phyloP scores from a whole-genome alignment of 371 early-diverging fungal species.

The Mucor piriformis region DNA sequence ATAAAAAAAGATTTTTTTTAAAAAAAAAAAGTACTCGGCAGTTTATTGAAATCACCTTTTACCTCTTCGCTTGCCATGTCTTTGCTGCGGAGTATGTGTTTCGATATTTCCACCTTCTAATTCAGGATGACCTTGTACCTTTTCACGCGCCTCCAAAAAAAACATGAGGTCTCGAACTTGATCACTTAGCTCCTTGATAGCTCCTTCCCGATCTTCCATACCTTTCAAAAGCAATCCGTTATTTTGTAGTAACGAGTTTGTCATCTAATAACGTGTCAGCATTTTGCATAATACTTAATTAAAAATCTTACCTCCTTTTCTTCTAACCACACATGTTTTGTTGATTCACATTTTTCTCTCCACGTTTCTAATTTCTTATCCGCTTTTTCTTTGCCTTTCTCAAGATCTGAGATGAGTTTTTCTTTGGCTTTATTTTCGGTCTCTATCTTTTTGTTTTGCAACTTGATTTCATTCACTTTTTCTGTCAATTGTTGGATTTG shows the following conservation, averaged over 20 bases:
- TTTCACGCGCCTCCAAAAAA: constrained; percentile 39
- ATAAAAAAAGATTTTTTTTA: too few species aligned
- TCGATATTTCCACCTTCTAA: constrained; percentile 33
- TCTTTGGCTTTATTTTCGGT: constrained; percentile 4
- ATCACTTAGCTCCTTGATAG: constrained; percentile 33
- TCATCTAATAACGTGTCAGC: constrained; percentile 24
- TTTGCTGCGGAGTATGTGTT: constrained; percentile 13
- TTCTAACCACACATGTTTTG: constrained; percentile 21
- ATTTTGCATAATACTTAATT: too few species aligned
- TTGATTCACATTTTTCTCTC: constrained; percentile 26
- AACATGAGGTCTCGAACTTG: constrained; percentile 43
- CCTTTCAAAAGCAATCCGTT: constrained; percentile 21
- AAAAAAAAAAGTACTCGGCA: too few species aligned
- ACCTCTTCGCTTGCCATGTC: constrained; percentile 4
- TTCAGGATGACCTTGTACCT: constrained; percentile 32
- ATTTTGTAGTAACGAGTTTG: constrained; percentile 21
- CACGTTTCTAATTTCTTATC: constrained; percentile 26
- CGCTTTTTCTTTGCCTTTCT: constrained; percentile 22
- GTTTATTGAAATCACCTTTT: constrained; percentile 15
- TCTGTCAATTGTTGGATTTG: constrained; percentile 11
- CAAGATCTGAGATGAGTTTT: background rate
- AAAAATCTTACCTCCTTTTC: constrained; percentile 41
- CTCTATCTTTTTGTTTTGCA: constrained; percentile 15
- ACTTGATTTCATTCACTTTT: constrained; percentile 12
- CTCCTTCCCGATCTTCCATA: constrained; percentile 22